Percentiles rank a stretch among this genome's conserved stretches.
Evolutionary conservation across 2,329 filamentous ascomycete species (phyloP).

Genomic region (Bisporella sp.): DNA sequence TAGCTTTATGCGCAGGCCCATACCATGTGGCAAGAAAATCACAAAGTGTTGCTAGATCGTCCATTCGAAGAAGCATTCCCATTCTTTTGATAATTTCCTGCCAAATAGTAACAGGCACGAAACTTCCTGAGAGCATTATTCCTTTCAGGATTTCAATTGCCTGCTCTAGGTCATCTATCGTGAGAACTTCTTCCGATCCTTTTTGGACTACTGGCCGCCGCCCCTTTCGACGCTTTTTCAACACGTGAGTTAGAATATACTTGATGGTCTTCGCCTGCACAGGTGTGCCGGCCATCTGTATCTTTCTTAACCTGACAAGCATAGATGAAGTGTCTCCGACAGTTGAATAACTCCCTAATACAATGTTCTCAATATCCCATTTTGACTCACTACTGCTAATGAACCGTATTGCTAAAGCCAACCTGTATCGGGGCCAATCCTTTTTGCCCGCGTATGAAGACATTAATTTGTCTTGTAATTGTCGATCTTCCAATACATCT

Average conservation of each 20-base stretch:
- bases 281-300: constrained; percentile 37
- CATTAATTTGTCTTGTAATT: constrained; percentile 48
- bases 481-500: constrained; percentile 49
- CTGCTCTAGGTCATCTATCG: constrained; percentile 27
- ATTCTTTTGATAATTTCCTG: constrained; percentile 50
- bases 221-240: constrained; percentile 31
- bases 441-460: constrained; percentile 40
- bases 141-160: constrained; percentile 39
- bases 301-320: constrained; percentile 32
- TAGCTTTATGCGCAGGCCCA: constrained; percentile 4
- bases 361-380: constrained; percentile 38
- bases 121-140: constrained; percentile 36
- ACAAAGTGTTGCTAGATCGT: constrained; percentile 44
- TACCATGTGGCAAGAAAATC: constrained; percentile 40
- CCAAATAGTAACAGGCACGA: constrained; percentile 41
- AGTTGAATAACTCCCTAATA: constrained; percentile 34
- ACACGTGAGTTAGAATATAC: constrained; percentile 32
- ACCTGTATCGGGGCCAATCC: constrained; percentile 45
- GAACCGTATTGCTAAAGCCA: constrained; percentile 47
- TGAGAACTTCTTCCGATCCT: neutral
- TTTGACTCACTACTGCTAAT: constrained; percentile 31
- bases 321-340: constrained; percentile 26
- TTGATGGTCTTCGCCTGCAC: constrained; percentile 37
- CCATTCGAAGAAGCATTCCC: constrained; percentile 47
- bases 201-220: constrained; percentile 10